A percentile compares a stretch with the other conserved stretches of the same genome.
These are phyloP conservation scores for Neurospora sublineolata DNA, from an alignment of 495 filamentous ascomycete species.

Conservation along the genomic window DNA sequence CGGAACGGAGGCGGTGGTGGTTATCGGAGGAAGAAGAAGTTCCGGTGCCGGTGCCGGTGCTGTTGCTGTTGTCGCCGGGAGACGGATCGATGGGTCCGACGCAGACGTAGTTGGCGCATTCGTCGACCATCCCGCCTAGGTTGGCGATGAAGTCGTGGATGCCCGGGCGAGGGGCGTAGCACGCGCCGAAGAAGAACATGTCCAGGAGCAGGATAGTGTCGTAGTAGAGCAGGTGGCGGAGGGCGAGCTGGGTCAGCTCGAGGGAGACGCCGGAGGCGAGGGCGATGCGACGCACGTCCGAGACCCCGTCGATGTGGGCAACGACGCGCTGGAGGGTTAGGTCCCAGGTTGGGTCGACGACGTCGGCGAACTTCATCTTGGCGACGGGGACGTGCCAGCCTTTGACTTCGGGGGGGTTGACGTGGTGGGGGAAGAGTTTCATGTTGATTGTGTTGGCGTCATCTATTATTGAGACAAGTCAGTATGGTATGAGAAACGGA, in stretches of 20 bases:
- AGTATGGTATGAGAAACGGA: not conserved
- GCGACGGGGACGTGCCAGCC: slow-evolving; percentile 85
- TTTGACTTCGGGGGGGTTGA: slow-evolving; percentile 62
- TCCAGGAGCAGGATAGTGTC: slow-evolving; percentile 78
- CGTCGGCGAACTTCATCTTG: slow-evolving; percentile 60
- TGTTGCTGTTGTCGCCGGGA: not conserved
- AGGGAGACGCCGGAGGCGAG: slow-evolving; percentile 74
- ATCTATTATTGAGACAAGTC: slow-evolving; percentile 35
- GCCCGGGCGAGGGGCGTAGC: slow-evolving; percentile 72
- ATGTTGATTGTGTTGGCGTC: slow-evolving; percentile 92
- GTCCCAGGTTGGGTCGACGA: slow-evolving; percentile 81
- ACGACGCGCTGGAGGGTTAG: slow-evolving; percentile 77
- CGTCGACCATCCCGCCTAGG: slow-evolving; percentile 59
- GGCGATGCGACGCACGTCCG: slow-evolving; percentile 74
- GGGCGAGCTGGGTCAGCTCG: slow-evolving; percentile 68
- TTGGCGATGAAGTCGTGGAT: slow-evolving; percentile 62
- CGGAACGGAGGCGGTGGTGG: not conserved
- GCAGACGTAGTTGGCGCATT: slow-evolving; percentile 75
- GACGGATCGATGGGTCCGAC: slow-evolving; percentile 7
- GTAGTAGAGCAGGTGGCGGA: slow-evolving; percentile 84
- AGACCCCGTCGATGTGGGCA: slow-evolving; percentile 78
- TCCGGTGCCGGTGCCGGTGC: not conserved
- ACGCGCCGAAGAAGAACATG: slow-evolving; percentile 82
- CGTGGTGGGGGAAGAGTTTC: slow-evolving; percentile 81
- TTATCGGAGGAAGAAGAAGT: not conserved